A percentile compares a stretch with the other conserved stretches of the same genome.
Evolutionary conservation across 2,329 filamentous ascomycete species (phyloP).

Genomic region (Alternaria solani): DNA sequence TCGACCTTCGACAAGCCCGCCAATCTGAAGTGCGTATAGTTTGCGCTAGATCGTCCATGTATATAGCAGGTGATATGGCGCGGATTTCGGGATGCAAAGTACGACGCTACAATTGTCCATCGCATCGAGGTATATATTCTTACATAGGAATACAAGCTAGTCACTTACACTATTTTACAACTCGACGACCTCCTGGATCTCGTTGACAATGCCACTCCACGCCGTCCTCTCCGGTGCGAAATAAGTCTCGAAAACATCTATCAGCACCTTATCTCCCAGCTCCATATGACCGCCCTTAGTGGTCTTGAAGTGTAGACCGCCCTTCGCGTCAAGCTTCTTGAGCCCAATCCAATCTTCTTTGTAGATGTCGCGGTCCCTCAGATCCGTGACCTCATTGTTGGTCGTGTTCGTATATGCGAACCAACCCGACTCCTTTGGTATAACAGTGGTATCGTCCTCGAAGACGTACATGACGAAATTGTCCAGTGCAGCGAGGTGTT

Average conservation of each 20-base stretch:
- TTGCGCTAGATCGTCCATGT: not conserved
- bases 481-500: constrained; percentile 73
- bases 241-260: constrained; percentile 70
- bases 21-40: not conserved
- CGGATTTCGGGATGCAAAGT: not conserved
- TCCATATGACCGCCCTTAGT: constrained; percentile 85
- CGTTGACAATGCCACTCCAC: constrained; percentile 15
- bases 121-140: not conserved
- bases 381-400: constrained; percentile 65
- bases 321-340: constrained; percentile 78
- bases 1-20: not conserved
- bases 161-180: constrained; percentile 22
- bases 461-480: constrained; percentile 92
- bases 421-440: constrained; percentile 91
- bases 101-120: not conserved
- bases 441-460: constrained; percentile 81
- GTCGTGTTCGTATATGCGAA: constrained; percentile 80
- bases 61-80: not conserved
- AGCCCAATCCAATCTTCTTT: constrained; percentile 94
- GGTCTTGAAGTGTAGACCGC: constrained; percentile 76
- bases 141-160: not conserved
- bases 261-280: constrained; percentile 71
- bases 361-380: constrained; percentile 78
- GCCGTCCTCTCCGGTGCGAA: constrained; percentile 60
- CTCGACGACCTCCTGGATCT: constrained; percentile 37